Base-by-base conservation (phyloP, 2,329 filamentous ascomycete species). In the Capronia americana region DNA sequence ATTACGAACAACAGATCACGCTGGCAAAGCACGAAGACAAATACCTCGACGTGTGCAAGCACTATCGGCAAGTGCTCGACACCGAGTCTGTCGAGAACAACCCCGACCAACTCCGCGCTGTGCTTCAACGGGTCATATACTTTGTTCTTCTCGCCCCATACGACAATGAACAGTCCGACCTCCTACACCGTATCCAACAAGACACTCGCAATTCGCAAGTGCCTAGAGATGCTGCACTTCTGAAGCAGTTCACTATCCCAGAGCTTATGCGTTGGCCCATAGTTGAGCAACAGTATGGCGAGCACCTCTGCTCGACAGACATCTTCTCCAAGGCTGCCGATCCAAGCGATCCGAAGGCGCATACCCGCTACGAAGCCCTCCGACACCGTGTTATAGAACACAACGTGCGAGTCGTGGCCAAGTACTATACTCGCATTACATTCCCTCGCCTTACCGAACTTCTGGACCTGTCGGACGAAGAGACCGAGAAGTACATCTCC, bases 201-300 rank as follows among this genome's bases (percentile, higher is more conserved):
- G 95, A 99, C 79, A 82, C 90, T 7, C 91, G 95, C 70, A 93
- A 93, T 77, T 81, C 88, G 11, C 87, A 90, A 77, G 88, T 98
- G 2, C 82, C 92, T 3, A 85, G 89, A 63, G 94, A 98, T 71
- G 90, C 92, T 32, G 89, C 93, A 75, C 87, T 99, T 8, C 86
- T 99, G 65, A 96, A 96, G 80, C 88, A 95, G 67, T 99, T 99
- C 80, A 99, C 95, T 32, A 88, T 97, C 4, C 91, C 92, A 71
- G 95, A 99, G 82, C 85, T 99, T 70, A 99, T 99, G 95, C 91
- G 94, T 77, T 99, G 95, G 95, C 94, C 95, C 11, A 90, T 95
- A 77, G 92, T 99, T 44, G 87, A 93, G 38, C 89, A 94, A 80
- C 87, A 91, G 69, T 99, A 96, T 73, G 93, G 93, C 2, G 90